Conservation (phyloP, 1,139 yeast species). For the Hansenula anomala region DNA sequence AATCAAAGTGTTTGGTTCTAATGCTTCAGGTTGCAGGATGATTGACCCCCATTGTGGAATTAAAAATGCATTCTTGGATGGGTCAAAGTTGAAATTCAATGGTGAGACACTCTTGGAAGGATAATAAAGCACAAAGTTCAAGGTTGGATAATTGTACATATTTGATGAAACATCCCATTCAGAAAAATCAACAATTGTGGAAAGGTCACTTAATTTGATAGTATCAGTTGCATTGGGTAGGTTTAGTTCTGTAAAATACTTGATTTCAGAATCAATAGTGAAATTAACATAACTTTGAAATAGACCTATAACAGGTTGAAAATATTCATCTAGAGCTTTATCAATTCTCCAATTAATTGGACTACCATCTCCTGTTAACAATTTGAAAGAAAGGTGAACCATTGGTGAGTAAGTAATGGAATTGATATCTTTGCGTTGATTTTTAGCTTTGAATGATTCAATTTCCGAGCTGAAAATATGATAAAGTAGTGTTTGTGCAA, state of each 20-base stretch:
- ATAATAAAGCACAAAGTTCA: conserved; percentile 64
- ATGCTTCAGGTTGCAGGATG: conserved; percentile 41
- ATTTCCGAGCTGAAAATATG: conserved; percentile 50
- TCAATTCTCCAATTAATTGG: conserved; percentile 57
- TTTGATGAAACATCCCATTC: conserved; percentile 33
- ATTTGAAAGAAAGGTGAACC: conserved; percentile 64
- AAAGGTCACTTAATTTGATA: conserved; percentile 27
- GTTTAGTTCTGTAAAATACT: conserved; percentile 48
- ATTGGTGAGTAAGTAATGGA: conserved; percentile 56
- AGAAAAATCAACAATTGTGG: conserved; percentile 32
- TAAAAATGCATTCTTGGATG: conserved; percentile 39
- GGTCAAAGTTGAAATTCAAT: conserved; percentile 9
- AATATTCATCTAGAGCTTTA: conserved; percentile 34
- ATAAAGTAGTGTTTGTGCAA: conserved; percentile 53
- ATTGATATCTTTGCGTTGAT: conserved; percentile 12
- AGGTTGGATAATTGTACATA: conserved; percentile 46
- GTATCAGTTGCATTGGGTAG: conserved; percentile 36
- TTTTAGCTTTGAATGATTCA: conserved; percentile 19
- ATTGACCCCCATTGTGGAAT: conserved; percentile 93
- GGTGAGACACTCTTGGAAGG: conserved; percentile 49
- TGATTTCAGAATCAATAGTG: conserved; percentile 74
- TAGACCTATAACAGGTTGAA: conserved; percentile 41
- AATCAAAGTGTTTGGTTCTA: conserved; percentile 28
- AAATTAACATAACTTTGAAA: conserved; percentile 58
- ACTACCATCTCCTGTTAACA: conserved; percentile 50